Percentiles rank a stretch among this genome's conserved stretches.
phyloP scores from a whole-genome alignment of 139 green algal species.

The Chlamydomonas sp. region DNA sequence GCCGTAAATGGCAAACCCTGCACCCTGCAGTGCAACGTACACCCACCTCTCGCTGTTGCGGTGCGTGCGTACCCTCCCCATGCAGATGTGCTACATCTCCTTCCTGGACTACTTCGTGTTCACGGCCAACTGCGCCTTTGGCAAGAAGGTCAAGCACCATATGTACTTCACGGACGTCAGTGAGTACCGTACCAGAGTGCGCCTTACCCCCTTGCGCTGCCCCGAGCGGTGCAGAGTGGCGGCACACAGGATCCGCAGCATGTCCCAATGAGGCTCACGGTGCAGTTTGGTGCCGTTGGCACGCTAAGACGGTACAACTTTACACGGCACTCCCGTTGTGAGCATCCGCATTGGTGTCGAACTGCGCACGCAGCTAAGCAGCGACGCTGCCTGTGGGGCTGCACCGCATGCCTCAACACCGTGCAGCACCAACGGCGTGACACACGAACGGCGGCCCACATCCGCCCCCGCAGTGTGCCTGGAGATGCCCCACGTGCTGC shows the following conservation, averaged over 20 bases:
- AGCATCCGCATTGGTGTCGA: neutral
- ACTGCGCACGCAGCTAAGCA: too few relatives aligned
- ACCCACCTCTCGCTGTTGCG: too few relatives aligned
- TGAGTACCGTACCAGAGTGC: neutral
- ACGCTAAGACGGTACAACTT: too few relatives aligned
- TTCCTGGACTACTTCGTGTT: neutral
- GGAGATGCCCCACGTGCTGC: conserved; percentile 39
- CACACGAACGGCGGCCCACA: neutral
- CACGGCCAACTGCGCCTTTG: neutral
- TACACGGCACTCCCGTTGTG: neutral
- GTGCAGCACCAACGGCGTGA: neutral
- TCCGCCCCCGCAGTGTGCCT: conserved; percentile 2
- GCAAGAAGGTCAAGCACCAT: neutral
- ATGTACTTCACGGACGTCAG: neutral
- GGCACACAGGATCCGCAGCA: too few relatives aligned
- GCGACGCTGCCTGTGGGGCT: too few relatives aligned
- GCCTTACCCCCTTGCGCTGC: too few relatives aligned
- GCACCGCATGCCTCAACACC: neutral
- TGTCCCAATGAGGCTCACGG: too few relatives aligned
- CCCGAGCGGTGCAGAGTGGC: too few relatives aligned
- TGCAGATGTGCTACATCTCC: neutral
- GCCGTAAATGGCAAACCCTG: too few relatives aligned
- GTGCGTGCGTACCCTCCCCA: neutral
- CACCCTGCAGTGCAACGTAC: too few relatives aligned
- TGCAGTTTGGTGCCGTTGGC: too few relatives aligned